Evolutionary conservation across 352 stramenopile species (phyloP).

Genomic region (Globisporangium uncinulatum): DNA sequence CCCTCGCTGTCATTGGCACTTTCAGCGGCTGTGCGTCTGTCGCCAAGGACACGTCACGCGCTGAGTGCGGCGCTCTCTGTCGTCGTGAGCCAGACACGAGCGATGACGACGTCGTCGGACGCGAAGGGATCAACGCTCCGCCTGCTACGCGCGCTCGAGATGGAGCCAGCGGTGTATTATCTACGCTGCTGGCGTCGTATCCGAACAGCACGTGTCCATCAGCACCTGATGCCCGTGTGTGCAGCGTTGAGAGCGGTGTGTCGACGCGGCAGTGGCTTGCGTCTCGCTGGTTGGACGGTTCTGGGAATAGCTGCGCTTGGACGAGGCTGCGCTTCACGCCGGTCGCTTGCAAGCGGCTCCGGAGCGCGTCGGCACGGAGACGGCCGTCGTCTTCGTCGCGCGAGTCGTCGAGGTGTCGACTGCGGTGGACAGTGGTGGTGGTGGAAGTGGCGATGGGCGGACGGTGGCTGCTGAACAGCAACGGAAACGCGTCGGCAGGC

Average conservation of each 20-base stretch:
- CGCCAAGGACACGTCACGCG: conserved; percentile 6
- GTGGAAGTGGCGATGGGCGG: not conserved
- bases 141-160: conserved; percentile 22
- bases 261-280: not conserved
- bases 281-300: conserved; percentile 14
- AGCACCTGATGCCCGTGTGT: not conserved
- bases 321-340: conserved; percentile 54
- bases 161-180: conserved; percentile 25
- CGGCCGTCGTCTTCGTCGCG: conserved; percentile 8
- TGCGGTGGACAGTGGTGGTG: not conserved
- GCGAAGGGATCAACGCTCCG: conserved; percentile 37
- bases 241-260: too few relatives aligned
- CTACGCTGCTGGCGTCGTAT: not conserved
- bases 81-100: conserved; percentile 10
- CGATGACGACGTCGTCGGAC: conserved; percentile 32
- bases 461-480: conserved; percentile 5
- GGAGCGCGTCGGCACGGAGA: conserved; percentile 13
- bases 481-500: conserved; percentile 3
- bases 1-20: conserved; percentile 51
- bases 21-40: conserved; percentile 9
- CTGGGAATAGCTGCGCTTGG: conserved; percentile 41
- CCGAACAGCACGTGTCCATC: too few relatives aligned
- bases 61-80: conserved; percentile 12
- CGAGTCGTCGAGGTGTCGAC: not conserved
- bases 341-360: conserved; percentile 46